Evolutionary conservation across 2,329 filamentous ascomycete species (phyloP).

Genomic region (Neoascochyta sp.): DNA sequence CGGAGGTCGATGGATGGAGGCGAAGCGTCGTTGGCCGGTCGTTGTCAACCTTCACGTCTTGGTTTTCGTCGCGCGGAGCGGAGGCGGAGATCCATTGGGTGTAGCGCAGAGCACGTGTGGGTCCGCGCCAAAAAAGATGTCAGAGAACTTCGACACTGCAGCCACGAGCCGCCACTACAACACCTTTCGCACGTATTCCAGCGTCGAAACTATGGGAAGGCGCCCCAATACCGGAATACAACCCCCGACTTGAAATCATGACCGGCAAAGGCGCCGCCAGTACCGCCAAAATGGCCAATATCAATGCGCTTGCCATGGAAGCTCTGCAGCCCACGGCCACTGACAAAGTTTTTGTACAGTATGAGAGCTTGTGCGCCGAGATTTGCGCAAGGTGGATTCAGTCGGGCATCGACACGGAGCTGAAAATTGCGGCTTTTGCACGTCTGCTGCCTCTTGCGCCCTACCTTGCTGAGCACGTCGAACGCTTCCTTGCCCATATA

Average conservation of each 20-base stretch:
- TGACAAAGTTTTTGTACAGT: slow-evolving; percentile 68
- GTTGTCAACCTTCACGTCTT: too few species aligned
- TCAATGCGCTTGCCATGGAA: slow-evolving; percentile 26
- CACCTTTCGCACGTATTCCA: slow-evolving; percentile 15
- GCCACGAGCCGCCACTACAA: slow-evolving; percentile 19
- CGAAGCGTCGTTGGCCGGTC: slow-evolving; percentile 18
- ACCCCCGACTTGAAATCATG: slow-evolving; percentile 14
- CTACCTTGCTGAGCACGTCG: slow-evolving; percentile 70
- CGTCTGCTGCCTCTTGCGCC: slow-evolving; percentile 78
- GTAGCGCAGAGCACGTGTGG: too few species aligned
- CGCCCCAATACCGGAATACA: slow-evolving; percentile 20
- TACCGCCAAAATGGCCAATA: slow-evolving; percentile 25
- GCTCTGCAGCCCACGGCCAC: slow-evolving; percentile 65
- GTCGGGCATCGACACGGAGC: slow-evolving; percentile 37
- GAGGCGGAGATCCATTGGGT: slow-evolving; percentile 18
- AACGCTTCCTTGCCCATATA: slow-evolving; percentile 44
- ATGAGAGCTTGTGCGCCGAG: slow-evolving; percentile 74
- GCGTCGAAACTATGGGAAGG: slow-evolving; percentile 38
- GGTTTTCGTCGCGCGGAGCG: too few species aligned
- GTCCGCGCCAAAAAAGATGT: slow-evolving; percentile 21
- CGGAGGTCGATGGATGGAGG: slow-evolving; percentile 15
- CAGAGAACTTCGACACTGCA: slow-evolving; percentile 11
- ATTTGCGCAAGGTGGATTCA: slow-evolving; percentile 75
- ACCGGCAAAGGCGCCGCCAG: slow-evolving; percentile 11
- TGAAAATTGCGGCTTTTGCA: slow-evolving; percentile 66